phyloP scores from a whole-genome alignment of 345 rosid species.

The Salix suchowensis region DNA sequence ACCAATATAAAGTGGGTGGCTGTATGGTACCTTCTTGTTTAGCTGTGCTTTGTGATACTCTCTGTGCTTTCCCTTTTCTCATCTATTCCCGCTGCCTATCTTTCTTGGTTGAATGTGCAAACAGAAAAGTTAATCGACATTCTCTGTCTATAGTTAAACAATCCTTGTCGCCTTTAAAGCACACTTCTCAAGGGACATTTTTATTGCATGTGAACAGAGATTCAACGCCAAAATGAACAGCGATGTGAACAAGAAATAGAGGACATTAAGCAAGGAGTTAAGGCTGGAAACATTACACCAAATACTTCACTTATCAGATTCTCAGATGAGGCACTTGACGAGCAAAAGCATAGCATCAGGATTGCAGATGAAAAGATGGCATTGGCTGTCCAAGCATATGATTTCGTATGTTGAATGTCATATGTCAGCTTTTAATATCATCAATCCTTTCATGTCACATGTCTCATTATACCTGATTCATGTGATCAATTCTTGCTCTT shows the following conservation, averaged over 20 bases:
- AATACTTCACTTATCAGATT: constrained; percentile 52
- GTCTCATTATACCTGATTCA: too few relatives aligned
- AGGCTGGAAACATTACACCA: constrained; percentile 52
- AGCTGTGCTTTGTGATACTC: too few relatives aligned
- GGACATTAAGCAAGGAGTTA: constrained; percentile 56
- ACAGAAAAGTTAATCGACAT: not conserved
- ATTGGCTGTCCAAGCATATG: constrained; percentile 86
- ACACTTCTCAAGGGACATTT: not conserved
- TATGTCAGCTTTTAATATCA: too few relatives aligned
- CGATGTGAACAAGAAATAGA: constrained; percentile 88
- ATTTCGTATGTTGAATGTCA: constrained; percentile 49
- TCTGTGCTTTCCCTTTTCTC: too few relatives aligned
- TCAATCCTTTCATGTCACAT: too few relatives aligned
- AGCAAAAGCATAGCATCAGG: constrained; percentile 87
- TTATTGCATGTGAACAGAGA: constrained; percentile 38
- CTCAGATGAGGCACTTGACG: constrained; percentile 87
- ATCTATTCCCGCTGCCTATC: too few relatives aligned
- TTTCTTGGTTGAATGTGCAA: not conserved
- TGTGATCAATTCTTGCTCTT: too few relatives aligned
- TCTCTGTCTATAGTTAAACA: too few relatives aligned
- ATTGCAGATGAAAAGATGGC: constrained; percentile 96
- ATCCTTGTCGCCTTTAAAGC: too few relatives aligned
- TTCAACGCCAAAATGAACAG: constrained; percentile 77
- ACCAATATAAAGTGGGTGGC: too few relatives aligned
- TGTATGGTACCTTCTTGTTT: too few relatives aligned